Percentiles rank a stretch among this genome's conserved stretches.
Evolutionary conservation across 306 rosid species (phyloP).

Genomic region (Astragalus glycyphyllos): DNA sequence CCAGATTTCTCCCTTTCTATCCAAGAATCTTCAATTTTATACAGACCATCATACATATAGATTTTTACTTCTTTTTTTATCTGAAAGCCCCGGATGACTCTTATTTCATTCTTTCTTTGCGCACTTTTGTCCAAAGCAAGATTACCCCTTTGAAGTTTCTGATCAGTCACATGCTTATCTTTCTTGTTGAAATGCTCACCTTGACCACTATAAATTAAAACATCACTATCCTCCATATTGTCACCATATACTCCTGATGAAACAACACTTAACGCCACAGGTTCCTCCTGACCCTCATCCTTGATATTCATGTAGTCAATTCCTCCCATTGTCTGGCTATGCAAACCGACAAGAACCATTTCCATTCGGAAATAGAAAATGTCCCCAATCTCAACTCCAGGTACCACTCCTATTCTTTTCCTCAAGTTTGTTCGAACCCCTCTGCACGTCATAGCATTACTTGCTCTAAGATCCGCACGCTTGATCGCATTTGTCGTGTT

Average conservation of each 20-base stretch:
- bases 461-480: slow-evolving; percentile 67
- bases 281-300: slow-evolving; percentile 53
- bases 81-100: slow-evolving; percentile 68
- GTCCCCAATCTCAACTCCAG: slow-evolving; percentile 73
- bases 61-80: slow-evolving; percentile 48
- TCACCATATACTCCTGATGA: slow-evolving; percentile 70
- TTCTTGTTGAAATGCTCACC: slow-evolving; percentile 63
- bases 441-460: slow-evolving; percentile 48
- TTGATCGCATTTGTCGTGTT: slow-evolving; percentile 19
- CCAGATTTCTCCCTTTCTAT: slow-evolving; percentile 62
- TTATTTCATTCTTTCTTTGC: slow-evolving; percentile 52
- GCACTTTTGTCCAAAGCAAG: slow-evolving; percentile 69
- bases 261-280: slow-evolving; percentile 71
- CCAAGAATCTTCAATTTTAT: slow-evolving; percentile 65
- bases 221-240: slow-evolving; percentile 52
- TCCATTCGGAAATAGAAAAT: slow-evolving; percentile 71
- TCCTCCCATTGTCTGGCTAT: slow-evolving; percentile 73
- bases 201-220: slow-evolving; percentile 70
- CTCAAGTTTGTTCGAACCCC: slow-evolving; percentile 62
- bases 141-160: slow-evolving; percentile 79
- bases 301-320: slow-evolving; percentile 58
- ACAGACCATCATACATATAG: slow-evolving; percentile 75
- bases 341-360: slow-evolving; percentile 65
- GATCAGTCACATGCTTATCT: slow-evolving; percentile 60
- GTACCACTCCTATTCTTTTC: slow-evolving; percentile 61